Evolutionary conservation across 1,284 basidiomycete genomes (phyloP), one percentile per base, ranked within the genome.

Genomic region (Cutaneotrichosporon spelunceum): DNA sequence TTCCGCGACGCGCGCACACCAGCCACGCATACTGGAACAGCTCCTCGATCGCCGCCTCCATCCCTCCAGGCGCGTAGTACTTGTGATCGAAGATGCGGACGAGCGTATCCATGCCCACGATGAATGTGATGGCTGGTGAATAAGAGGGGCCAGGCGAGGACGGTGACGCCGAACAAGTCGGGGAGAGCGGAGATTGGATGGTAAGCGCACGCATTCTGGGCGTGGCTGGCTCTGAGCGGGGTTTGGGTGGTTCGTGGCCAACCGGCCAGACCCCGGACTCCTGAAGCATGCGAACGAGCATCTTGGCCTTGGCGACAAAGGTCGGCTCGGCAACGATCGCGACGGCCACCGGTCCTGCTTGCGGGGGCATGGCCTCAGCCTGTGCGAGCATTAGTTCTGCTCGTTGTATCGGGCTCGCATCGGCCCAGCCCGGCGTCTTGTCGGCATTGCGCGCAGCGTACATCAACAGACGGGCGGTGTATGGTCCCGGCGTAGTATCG

Each of bases 371-470:
- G 8, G 70, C 26, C n/a, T 66, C 67, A 0, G 87, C 83, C 26
- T 91, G 81, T 24, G 86, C 81, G 45, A 79, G 72, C 86, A 94
- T 93, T 90, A 94, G 93, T 69, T 88, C 86, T 21, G 91, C 77
- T 27, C 91, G 84, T 72, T 93, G 90, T 19, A 80, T 72, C 62
- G 87, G 84, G 0, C 86, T 85, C 33, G 91, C 89, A 74, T 94
- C 92, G 0, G 72, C 74, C 0, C 85, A 79, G 67, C 86, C 86
- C 34, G 89, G 81, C 3, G 80, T 72, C 78, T 99, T 99, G 80
- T 98, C 94, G 1, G 87, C 92, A 68, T 99, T 98, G 56, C 87
- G 85, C 14, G 92, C 86, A 16, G 92, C 93, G 50, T 96, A 85
- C 1, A 97, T 82, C 3, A 97, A 83, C 0, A 98, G 81, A 59